Conservation (phyloP, 139 green algal genomes). For the Closterium sp. region DNA sequence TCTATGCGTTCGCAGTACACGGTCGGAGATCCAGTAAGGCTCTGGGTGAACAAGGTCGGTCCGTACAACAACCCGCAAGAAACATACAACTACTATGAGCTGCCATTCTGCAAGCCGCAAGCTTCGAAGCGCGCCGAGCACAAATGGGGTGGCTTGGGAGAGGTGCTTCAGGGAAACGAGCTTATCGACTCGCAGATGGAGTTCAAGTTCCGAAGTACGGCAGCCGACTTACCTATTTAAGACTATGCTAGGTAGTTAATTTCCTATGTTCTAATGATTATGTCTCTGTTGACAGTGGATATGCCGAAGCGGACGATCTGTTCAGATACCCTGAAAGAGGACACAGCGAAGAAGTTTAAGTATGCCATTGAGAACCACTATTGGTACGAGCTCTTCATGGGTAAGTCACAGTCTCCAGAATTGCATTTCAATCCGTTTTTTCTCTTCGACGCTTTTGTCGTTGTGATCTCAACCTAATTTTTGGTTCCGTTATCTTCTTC, state of each 20-base stretch:
- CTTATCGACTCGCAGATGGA: conserved; percentile 89
- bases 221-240: neutral
- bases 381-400: conserved; percentile 91
- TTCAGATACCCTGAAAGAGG: conserved; percentile 60
- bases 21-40: conserved; percentile 63
- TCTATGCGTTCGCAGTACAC: conserved; percentile 66
- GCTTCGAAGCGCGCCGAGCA: conserved; percentile 63
- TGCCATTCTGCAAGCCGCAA: conserved; percentile 86
- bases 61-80: conserved; percentile 97
- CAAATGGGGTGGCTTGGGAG: conserved; percentile 90
- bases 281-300: conserved; percentile 43
- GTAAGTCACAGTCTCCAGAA: conserved; percentile 31
- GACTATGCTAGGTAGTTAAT: neutral
- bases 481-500: neutral
- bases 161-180: conserved; percentile 95
- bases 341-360: conserved; percentile 67
- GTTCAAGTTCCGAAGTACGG: conserved; percentile 73
- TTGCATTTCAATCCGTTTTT: neutral
- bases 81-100: conserved; percentile 96
- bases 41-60: conserved; percentile 97
- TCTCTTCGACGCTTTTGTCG: neutral
- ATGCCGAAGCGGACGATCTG: conserved; percentile 78
- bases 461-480: neutral
- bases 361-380: conserved; percentile 73
- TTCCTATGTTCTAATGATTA: neutral